A percentile compares a stretch with the other conserved stretches of the same genome.
These are phyloP conservation scores for Zoysia matrella DNA, from an alignment of 202 grass and related monocot species.

Conservation along the genomic window DNA sequence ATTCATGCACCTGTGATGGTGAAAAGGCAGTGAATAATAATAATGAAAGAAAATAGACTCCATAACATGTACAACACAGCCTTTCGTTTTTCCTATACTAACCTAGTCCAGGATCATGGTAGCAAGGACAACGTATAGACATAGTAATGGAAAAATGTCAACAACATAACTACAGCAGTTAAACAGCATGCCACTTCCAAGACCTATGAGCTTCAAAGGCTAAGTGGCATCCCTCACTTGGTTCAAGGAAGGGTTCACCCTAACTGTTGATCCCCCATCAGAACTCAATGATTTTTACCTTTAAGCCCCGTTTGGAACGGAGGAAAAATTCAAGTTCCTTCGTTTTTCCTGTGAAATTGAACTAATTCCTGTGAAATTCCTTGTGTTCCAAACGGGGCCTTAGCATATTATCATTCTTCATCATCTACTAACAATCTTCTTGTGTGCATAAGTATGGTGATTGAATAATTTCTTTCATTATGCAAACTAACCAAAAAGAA, in stretches of 20 bases:
- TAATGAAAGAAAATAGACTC: conserved; percentile 13
- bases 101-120: neutral
- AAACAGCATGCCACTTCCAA: conserved; percentile 9
- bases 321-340: no score
- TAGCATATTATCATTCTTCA: neutral
- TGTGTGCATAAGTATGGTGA: neutral
- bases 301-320: neutral
- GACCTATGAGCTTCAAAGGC: neutral
- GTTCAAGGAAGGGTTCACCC: neutral
- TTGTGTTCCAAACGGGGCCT: no score
- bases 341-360: no score
- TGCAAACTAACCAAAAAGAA: neutral
- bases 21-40: neutral
- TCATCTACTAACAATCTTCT: neutral
- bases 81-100: neutral
- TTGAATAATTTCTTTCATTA: neutral
- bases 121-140: neutral
- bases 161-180: conserved; percentile 2
- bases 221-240: neutral
- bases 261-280: neutral
- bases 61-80: neutral
- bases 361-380: no score
- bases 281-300: neutral
- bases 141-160: conserved; percentile 18
- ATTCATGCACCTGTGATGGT: neutral